Evolutionary conservation across 345 rosid species (phyloP).

Genomic region (Rhizophora mangle): DNA sequence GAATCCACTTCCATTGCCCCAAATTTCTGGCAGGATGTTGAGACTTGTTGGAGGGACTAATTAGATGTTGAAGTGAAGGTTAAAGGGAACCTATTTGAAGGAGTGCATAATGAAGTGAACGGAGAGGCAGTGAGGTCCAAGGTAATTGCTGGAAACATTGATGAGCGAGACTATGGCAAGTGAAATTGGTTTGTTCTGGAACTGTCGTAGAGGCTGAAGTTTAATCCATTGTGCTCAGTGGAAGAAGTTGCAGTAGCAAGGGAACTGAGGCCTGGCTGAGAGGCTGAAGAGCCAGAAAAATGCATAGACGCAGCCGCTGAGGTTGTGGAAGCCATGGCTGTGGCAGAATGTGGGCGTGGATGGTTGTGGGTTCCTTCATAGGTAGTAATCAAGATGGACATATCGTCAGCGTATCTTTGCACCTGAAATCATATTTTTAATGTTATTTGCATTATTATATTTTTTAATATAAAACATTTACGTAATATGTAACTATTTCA

Average conservation of each 20-base stretch:
- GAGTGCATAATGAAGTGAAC: conserved; percentile 31
- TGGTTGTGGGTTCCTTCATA: conserved; percentile 82
- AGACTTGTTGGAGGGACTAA: conserved; percentile 48
- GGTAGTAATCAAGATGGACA: conserved; percentile 69
- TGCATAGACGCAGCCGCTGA: conserved; percentile 78
- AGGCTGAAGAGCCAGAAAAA: conserved; percentile 57
- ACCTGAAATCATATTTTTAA: conserved; percentile 38
- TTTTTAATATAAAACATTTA: too few species aligned
- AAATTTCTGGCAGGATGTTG: conserved; percentile 37
- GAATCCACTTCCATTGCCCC: conserved; percentile 41
- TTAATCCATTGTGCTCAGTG: conserved; percentile 42
- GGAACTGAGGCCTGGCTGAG: conserved; percentile 28
- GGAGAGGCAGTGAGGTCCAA: conserved; percentile 68
- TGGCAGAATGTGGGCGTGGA: conserved; percentile 65
- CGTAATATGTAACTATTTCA: too few species aligned
- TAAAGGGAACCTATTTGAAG: conserved; percentile 42
- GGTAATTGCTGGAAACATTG: conserved; percentile 67
- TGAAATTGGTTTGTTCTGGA: conserved; percentile 47
- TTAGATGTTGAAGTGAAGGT: conserved; percentile 27
- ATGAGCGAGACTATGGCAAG: conserved; percentile 35
- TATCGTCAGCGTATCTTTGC: conserved; percentile 67
- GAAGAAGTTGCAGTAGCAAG: conserved; percentile 19
- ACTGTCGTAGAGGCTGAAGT: conserved; percentile 43
- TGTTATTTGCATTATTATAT: neutral
- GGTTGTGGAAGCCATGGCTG: conserved; percentile 80